Base-by-base conservation (phyloP, 768 basidiomycete species). In the Suillus paluster region DNA sequence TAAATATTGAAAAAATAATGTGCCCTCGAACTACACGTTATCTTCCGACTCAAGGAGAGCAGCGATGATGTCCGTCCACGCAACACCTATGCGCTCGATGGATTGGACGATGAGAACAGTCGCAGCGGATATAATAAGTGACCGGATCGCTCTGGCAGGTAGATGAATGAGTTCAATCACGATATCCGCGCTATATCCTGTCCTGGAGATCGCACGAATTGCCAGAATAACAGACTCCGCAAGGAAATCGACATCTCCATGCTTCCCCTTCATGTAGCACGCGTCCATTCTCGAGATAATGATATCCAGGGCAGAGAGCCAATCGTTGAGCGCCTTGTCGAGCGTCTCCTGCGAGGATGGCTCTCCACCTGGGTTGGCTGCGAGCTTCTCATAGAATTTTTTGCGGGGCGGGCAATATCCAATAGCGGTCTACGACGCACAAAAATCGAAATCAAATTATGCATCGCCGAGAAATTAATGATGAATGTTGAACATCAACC, bases 301-400 rank as follows among this genome's bases (percentile, higher is more conserved):
- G 23, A 46, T 74, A 53, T 87, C 83, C 15, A 92, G 78, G 0
- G 83, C 88, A 0, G 60, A 74, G 0, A 92, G 78, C 91, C 91
- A 92, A 58, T 79, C 80, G 30, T 73, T 68, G 19, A 92, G 76
- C 63, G 85, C 86, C 0, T 61, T 69, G 60, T 83, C 80, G 34
- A 92, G 80, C 59, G 83, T 81, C 60, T 86, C 84, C 10, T 76
- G 48, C 5, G 86, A 41, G n/a, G 63, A 67, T 14, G 58, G 80
- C 1, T 80, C 84, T 1, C 87, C 86, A 57, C 89, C 81, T 27
- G 84, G 81, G 63, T 88, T 87, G 5, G 81, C 78, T 1, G 85
- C 79, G n/a, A 92, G 80, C 23, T 83, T 81, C 5, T 75, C 70
- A 64, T 86, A 90, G 70, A 92, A 92, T 45, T 86, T 84, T 25